Evolutionary conservation across 2,329 filamentous ascomycete genomes (phyloP).

Genomic region (Ceratocystis albifundus): DNA sequence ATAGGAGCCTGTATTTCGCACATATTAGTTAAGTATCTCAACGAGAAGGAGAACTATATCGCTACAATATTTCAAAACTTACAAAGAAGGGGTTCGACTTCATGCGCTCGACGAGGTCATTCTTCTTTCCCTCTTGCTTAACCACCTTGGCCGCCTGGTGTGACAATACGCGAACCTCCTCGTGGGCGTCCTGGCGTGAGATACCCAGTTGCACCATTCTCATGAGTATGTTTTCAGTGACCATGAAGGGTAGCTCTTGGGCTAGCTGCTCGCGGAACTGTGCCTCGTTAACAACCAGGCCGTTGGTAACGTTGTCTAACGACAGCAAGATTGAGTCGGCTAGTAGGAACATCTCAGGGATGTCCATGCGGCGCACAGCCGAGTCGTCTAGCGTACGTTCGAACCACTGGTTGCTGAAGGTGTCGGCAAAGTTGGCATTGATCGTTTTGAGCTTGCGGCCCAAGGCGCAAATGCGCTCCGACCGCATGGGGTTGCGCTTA

Average conservation of each 20-base stretch:
- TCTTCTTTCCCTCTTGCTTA: conserved; percentile 41
- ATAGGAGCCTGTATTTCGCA: conserved; percentile 39
- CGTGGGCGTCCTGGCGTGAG: conserved; percentile 71
- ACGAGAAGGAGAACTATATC: neutral
- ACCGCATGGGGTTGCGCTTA: conserved; percentile 41
- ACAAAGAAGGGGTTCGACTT: conserved; percentile 60
- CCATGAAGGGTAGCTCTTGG: conserved; percentile 79
- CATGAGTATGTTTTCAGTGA: conserved; percentile 61
- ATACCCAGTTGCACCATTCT: conserved; percentile 57
- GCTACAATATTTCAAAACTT: neutral
- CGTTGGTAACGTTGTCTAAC: conserved; percentile 55
- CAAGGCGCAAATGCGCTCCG: conserved; percentile 37
- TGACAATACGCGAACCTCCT: conserved; percentile 72
- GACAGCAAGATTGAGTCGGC: conserved; percentile 58
- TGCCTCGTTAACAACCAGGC: conserved; percentile 68
- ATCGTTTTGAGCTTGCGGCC: conserved; percentile 38
- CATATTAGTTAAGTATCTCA: neutral
- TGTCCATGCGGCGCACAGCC: conserved; percentile 51
- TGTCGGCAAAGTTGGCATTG: conserved; percentile 30
- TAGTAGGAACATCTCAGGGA: conserved; percentile 56
- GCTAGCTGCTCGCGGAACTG: conserved; percentile 56
- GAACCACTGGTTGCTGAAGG: conserved; percentile 29
- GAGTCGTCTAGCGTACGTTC: conserved; percentile 69
- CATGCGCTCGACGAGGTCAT: conserved; percentile 74
- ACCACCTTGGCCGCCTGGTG: conserved; percentile 59